phyloP scores from a whole-genome alignment of 306 rosid species.

The Vachellia collinsii region DNA sequence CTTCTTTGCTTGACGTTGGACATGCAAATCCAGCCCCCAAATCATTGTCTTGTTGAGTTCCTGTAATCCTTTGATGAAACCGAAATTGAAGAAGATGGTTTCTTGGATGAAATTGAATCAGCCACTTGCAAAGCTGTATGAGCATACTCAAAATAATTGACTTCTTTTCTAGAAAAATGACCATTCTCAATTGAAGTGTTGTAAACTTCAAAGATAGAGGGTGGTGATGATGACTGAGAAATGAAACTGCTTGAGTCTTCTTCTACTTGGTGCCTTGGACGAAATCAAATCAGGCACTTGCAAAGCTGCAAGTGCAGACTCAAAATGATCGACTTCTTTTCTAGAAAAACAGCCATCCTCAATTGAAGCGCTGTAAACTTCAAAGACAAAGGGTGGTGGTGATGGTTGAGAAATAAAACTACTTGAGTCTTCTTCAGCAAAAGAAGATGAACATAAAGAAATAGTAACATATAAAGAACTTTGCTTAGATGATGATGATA shows the following conservation, averaged over 20 bases:
- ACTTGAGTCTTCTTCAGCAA: constrained; percentile 43
- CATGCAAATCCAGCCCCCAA: too few relatives aligned
- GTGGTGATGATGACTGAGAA: constrained; percentile 56
- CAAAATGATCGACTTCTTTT: constrained; percentile 24
- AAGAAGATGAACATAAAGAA: constrained; percentile 15
- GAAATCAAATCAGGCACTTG: neutral
- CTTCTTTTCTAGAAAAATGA: constrained; percentile 30
- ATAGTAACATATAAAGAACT: constrained; percentile 11
- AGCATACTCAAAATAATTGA: neutral
- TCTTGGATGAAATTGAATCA: neutral
- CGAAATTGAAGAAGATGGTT: too few relatives aligned
- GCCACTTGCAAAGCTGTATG: neutral
- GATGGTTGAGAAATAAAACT: constrained; percentile 47
- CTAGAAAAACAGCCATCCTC: neutral
- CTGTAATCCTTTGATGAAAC: constrained; percentile 1
- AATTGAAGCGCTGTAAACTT: constrained; percentile 40
- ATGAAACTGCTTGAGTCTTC: constrained; percentile 48
- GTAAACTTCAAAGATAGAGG: constrained; percentile 67
- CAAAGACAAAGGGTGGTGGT: constrained; percentile 67
- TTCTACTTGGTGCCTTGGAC: neutral
- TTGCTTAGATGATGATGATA: neutral
- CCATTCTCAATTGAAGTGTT: neutral
- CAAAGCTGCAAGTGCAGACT: neutral
- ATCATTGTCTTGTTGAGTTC: too few relatives aligned
- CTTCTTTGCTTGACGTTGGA: too few relatives aligned